Evolutionary conservation across 805 yeast species (phyloP).

Genomic region (Limtongia smithiae): DNA sequence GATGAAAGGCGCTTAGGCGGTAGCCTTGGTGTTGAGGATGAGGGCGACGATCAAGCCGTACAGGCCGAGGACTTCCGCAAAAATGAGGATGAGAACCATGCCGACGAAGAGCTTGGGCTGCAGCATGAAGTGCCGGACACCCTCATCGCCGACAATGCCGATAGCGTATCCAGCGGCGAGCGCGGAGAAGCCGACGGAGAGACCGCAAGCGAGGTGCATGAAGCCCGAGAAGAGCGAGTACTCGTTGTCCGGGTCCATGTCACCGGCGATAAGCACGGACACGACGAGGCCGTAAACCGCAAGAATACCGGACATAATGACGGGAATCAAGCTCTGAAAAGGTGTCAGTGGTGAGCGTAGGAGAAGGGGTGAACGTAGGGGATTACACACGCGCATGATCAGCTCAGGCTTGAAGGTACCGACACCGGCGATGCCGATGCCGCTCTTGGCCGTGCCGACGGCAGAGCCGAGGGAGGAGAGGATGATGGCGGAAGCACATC

Average conservation of each 20-base stretch:
- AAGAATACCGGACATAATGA: conserved; percentile 95
- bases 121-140: conserved; percentile 82
- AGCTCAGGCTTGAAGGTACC: conserved; percentile 97
- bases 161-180: conserved; percentile 95
- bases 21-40: conserved; percentile 95
- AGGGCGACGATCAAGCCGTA: conserved; percentile 98
- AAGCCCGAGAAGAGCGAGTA: conserved; percentile 80
- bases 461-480: conserved; percentile 99
- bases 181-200: conserved; percentile 94
- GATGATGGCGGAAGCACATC: conserved; percentile 95
- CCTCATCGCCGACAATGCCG: conserved; percentile 91
- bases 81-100: conserved; percentile 81
- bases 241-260: conserved; percentile 25
- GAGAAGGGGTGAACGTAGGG: neutral
- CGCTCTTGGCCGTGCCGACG: conserved; percentile 96
- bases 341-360: neutral
- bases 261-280: conserved; percentile 87
- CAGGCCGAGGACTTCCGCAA: conserved; percentile 90
- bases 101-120: conserved; percentile 88
- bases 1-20: conserved; percentile 33
- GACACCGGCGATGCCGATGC: conserved; percentile 96
- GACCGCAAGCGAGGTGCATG: conserved; percentile 94
- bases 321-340: conserved; percentile 63
- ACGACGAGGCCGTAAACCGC: conserved; percentile 98
- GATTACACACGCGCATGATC: conserved; percentile 69